These are phyloP conservation scores for Ailanthus altissimus DNA, from an alignment of 345 rosid species.

Conservation along the genomic window DNA sequence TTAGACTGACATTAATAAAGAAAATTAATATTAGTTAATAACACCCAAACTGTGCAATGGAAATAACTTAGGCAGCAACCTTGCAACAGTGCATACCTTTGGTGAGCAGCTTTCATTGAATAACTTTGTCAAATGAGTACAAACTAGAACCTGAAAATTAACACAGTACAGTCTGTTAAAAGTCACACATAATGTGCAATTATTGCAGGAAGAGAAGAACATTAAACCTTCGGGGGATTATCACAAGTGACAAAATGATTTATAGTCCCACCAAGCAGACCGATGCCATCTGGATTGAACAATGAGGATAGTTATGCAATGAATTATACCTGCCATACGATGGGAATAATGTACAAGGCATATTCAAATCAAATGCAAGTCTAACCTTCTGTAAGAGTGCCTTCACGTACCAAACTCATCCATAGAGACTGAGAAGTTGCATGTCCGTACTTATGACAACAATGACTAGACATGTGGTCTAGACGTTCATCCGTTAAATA, in stretches of 20 bases:
- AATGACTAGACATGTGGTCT: constrained; percentile 8
- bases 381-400: constrained; percentile 95
- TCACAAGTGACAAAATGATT: constrained; percentile 58
- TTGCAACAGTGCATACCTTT: constrained; percentile 45
- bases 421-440: constrained; percentile 86
- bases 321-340: background rate
- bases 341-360: background rate
- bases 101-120: constrained; percentile 69
- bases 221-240: constrained; percentile 85
- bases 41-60: background rate
- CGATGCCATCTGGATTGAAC: constrained; percentile 76
- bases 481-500: background rate
- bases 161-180: background rate
- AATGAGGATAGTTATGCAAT: constrained; percentile 11
- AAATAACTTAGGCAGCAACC: constrained; percentile 16
- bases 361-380: constrained; percentile 15
- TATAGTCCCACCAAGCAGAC: constrained; percentile 95
- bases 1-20: constrained; percentile 54
- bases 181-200: background rate
- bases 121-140: constrained; percentile 90
- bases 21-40: constrained; percentile 7
- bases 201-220: constrained; percentile 22
- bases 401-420: constrained; percentile 99
- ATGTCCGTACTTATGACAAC: constrained; percentile 54
- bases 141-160: constrained; percentile 67